phyloP scores from a whole-genome alignment of 768 basidiomycete genomes.

The Boletus sp. region DNA sequence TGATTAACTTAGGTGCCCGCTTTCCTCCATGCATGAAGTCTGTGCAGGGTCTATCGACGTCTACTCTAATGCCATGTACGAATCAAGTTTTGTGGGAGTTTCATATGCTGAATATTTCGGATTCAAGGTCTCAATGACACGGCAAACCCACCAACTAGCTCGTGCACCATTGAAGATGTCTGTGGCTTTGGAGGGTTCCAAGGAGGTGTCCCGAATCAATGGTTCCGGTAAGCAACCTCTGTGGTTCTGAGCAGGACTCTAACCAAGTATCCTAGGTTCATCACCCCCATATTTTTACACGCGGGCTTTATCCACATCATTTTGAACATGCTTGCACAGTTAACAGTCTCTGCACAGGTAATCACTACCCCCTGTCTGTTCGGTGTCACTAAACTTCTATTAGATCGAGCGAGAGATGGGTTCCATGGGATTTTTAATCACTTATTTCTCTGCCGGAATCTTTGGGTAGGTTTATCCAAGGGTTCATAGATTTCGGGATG shows the following conservation, averaged over 20 bases:
- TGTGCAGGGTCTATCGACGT: slow-evolving; percentile 54
- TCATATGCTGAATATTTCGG: slow-evolving; percentile 3
- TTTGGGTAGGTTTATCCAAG: slow-evolving; percentile 61
- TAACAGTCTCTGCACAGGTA: slow-evolving; percentile 77
- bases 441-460: slow-evolving; percentile 89
- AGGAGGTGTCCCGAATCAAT: slow-evolving; percentile 48
- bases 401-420: slow-evolving; percentile 93
- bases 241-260: slow-evolving; percentile 48
- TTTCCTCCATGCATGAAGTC: slow-evolving; percentile 92
- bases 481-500: not conserved
- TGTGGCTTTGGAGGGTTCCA: slow-evolving; percentile 86
- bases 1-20: slow-evolving; percentile 87
- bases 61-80: slow-evolving; percentile 60
- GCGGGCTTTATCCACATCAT: slow-evolving; percentile 93
- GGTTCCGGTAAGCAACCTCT: slow-evolving; percentile 43
- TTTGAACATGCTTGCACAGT: slow-evolving; percentile 88
- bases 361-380: not conserved
- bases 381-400: not conserved
- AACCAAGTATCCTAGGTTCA: slow-evolving; percentile 52
- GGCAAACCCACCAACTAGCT: slow-evolving; percentile 64
- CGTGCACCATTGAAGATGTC: slow-evolving; percentile 77
- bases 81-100: slow-evolving; percentile 8
- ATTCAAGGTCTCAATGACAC: slow-evolving; percentile 76
- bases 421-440: slow-evolving; percentile 76
- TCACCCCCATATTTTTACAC: slow-evolving; percentile 88